These are phyloP conservation scores for Rhodotorula sp. DNA, from an alignment of 1,284 basidiomycete genomes.

Conservation along the genomic window DNA sequence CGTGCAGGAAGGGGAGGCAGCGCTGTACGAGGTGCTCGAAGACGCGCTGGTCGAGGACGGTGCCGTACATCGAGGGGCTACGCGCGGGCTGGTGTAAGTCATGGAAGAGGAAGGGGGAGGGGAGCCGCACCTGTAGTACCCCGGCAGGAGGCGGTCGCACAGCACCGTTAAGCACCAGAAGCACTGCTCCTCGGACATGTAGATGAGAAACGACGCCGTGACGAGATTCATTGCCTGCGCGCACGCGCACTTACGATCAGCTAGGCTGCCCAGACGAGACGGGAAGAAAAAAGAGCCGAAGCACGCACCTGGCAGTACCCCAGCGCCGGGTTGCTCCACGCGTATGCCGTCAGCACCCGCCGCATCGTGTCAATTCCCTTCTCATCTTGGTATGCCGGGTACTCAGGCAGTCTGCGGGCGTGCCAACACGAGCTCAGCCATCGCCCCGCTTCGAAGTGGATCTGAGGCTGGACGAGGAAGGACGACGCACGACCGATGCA, in stretches of 20 bases:
- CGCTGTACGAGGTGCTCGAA: constrained; percentile 95
- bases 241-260: neutral
- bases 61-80: constrained; percentile 98
- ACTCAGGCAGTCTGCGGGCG: constrained; percentile 77
- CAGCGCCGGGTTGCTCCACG: constrained; percentile 88
- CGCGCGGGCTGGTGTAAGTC: accelerated
- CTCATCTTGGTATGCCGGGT: constrained; percentile 87
- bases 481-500: constrained; percentile 64
- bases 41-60: constrained; percentile 93
- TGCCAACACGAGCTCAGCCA: neutral
- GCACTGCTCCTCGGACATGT: constrained; percentile 98
- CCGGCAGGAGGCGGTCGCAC: constrained; percentile 90
- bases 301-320: constrained; percentile 56
- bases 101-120: neutral
- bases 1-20: constrained; percentile 77
- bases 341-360: constrained; percentile 92
- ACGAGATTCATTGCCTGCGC: constrained; percentile 47
- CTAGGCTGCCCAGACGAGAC: neutral
- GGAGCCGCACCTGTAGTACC: constrained; percentile 82
- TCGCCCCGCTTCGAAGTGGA: neutral
- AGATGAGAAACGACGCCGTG: constrained; percentile 82
- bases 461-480: neutral
- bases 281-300: neutral
- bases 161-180: constrained; percentile 97
- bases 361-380: constrained; percentile 82